Evolutionary conservation across 2,329 filamentous ascomycete species (phyloP).

Genomic region (Pseudogymnoascus sp.): DNA sequence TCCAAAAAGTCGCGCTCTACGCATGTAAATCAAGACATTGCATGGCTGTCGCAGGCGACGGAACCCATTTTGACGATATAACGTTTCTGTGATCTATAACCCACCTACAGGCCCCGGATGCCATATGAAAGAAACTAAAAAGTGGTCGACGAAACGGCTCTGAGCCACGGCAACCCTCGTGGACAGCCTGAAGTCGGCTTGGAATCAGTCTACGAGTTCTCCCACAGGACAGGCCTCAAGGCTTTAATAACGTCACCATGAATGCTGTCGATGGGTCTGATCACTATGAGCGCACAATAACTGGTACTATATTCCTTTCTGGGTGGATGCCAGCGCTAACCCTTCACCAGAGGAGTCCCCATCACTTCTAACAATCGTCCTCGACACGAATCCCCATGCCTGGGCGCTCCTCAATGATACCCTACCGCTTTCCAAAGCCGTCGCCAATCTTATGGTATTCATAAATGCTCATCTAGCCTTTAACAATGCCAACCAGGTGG

Average conservation of each 20-base stretch:
- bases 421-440: conserved; percentile 73
- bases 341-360: conserved; percentile 49
- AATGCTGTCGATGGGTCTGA: conserved; percentile 59
- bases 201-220: not conserved
- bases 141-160: not conserved
- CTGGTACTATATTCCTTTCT: conserved; percentile 33
- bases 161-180: conserved; percentile 4
- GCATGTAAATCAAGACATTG: not conserved
- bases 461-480: conserved; percentile 94
- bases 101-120: not conserved
- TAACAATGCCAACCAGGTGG: conserved; percentile 88
- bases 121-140: not conserved
- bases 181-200: not conserved
- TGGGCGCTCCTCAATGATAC: conserved; percentile 73
- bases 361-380: conserved; percentile 80
- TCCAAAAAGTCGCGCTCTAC: not conserved
- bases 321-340: conserved; percentile 16
- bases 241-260: conserved; percentile 40
- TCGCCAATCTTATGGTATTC: conserved; percentile 90
- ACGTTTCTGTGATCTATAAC: not conserved
- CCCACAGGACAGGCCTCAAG: conserved; percentile 17
- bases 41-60: conserved; percentile 9
- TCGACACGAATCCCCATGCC: conserved; percentile 94
- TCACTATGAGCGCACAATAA: conserved; percentile 43
- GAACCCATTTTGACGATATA: not conserved